Conservation (phyloP, 257 asterid genomes). For the Gentiana macrophylla region DNA sequence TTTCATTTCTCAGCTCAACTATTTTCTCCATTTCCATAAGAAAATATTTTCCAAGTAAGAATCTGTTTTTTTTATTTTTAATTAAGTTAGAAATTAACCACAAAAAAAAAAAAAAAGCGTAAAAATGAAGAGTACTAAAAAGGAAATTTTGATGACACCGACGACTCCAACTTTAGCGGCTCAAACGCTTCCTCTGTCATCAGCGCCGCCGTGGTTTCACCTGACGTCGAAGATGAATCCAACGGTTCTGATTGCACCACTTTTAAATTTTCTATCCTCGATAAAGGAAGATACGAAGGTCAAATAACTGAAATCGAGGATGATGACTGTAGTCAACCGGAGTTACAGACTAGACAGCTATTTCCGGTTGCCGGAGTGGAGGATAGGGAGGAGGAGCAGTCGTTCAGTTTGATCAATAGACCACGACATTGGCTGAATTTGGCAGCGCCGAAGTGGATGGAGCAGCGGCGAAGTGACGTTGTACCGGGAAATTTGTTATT, state of each 20-base stretch:
- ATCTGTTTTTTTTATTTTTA: no score
- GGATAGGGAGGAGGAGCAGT: not conserved
- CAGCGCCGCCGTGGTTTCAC: conserved; percentile 19
- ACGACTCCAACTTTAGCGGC: no score
- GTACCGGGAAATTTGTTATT: conserved; percentile 20
- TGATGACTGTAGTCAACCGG: conserved; percentile 2
- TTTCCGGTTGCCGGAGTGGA: conserved; percentile 30
- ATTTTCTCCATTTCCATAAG: no score
- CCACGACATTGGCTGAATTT: conserved; percentile 50
- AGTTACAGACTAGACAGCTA: conserved; percentile 35
- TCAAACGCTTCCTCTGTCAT: conserved; percentile 34
- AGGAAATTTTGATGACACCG: no score
- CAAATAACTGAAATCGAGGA: not conserved
- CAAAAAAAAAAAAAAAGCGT: no score
- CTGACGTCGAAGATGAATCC: conserved; percentile 36
- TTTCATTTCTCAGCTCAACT: no score
- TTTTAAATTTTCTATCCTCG: conserved; percentile 63
- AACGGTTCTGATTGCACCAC: conserved; percentile 39
- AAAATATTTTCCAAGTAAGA: no score
- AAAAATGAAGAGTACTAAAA: no score
- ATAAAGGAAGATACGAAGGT: conserved; percentile 1
- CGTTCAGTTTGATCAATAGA: not conserved
- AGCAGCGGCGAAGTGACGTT: not conserved
- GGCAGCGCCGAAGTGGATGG: conserved; percentile 42
- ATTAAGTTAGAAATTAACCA: no score